Conservation (phyloP, 2,329 filamentous ascomycete species). For the Torrubiella hemipterigena region DNA sequence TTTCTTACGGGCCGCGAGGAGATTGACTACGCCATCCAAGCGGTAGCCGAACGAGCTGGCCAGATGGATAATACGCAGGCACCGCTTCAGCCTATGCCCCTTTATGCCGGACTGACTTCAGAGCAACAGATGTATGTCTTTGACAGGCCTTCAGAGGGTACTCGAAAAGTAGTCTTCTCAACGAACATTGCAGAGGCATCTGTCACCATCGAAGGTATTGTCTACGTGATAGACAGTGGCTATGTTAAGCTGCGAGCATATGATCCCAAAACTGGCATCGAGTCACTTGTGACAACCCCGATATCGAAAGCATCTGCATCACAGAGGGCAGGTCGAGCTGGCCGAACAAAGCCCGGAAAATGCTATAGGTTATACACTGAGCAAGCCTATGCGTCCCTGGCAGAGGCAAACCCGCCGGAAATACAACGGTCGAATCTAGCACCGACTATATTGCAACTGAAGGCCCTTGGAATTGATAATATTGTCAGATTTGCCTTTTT, state of each 20-base stretch:
- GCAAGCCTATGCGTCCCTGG: constrained; percentile 49
- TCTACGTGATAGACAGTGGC: constrained; percentile 81
- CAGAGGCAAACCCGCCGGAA: constrained; percentile 70
- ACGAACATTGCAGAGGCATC: constrained; percentile 97
- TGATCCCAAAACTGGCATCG: constrained; percentile 74
- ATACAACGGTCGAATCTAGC: constrained; percentile 88
- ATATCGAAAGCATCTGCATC: constrained; percentile 88
- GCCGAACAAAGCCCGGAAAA: constrained; percentile 80
- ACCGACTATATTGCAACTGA: constrained; percentile 78
- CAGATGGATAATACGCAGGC: constrained; percentile 33
- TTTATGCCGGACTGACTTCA: constrained; percentile 80
- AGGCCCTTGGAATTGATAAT: constrained; percentile 91
- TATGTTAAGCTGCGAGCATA: constrained; percentile 86
- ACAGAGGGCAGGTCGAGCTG: constrained; percentile 81
- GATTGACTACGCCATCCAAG: constrained; percentile 72
- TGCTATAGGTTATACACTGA: constrained; percentile 91
- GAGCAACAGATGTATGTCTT: constrained; percentile 96
- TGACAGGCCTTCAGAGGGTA: constrained; percentile 68
- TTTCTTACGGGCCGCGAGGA: constrained; percentile 91
- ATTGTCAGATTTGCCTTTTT: constrained; percentile 83
- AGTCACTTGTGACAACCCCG: constrained; percentile 69
- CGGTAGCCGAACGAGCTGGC: constrained; percentile 59
- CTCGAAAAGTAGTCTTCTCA: constrained; percentile 80
- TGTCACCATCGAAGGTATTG: constrained; percentile 84
- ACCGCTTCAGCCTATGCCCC: constrained; percentile 42